A percentile compares a stretch with the other conserved stretches of the same genome.
phyloP scores from a whole-genome alignment of 305 asterid genomes.

The Solanum hybrid region DNA sequence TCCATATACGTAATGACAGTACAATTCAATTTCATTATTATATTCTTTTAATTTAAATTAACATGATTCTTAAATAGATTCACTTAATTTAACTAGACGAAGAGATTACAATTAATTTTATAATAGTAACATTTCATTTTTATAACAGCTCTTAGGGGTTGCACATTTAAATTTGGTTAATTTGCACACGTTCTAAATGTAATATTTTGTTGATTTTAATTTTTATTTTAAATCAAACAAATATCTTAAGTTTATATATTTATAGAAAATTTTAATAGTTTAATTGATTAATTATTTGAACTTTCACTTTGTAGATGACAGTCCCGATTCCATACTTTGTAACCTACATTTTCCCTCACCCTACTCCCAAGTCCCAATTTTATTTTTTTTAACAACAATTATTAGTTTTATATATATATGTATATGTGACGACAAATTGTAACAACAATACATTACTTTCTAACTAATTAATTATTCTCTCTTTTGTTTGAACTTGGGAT shows the following conservation, averaged over 20 bases:
- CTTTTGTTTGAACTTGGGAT: not conserved
- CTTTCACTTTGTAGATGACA: not conserved
- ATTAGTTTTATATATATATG: no score
- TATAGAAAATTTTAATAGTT: rapidly evolving
- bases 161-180: not conserved
- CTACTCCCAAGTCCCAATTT: not conserved
- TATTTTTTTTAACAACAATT: no score
- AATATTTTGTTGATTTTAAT: not conserved
- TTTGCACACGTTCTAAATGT: not conserved
- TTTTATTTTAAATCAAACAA: no score
- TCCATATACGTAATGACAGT: not conserved
- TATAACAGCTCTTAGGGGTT: not conserved
- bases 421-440: not conserved
- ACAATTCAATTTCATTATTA: not conserved
- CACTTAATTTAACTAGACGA: not conserved
- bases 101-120: not conserved
- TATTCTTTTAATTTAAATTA: not conserved
- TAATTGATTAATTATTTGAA: no score
- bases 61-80: not conserved
- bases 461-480: no score
- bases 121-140: not conserved
- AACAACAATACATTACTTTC: not conserved
- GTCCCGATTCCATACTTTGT: not conserved
- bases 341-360: not conserved
- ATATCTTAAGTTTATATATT: no score